Base-by-base conservation (phyloP, 345 rosid genomes). In the Ricinus communis region DNA sequence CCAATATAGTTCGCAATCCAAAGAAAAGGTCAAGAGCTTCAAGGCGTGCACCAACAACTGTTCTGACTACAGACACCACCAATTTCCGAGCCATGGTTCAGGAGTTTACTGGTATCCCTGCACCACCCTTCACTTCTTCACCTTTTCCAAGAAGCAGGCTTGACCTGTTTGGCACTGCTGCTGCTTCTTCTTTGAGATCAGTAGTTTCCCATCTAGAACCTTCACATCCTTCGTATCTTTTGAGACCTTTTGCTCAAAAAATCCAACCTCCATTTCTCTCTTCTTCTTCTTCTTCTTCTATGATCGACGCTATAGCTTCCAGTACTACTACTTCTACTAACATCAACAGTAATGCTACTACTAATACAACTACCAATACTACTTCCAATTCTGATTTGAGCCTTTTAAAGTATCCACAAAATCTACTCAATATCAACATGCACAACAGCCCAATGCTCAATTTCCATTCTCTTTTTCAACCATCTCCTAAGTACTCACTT, bases 61-160 rank as follows among this genome's bases (percentile, higher is more conserved):
- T 94, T 62, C 69, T 94, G 75, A 90, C 87, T 8, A 94, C 98
- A 54, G 97, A 94, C 75, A 94, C 97, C 50, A 76, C 87, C 41
- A 94, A 94, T 74, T 94, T 94, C 87, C 82, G 96, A 77, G 96
- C 96, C 59, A 94, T 94, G 97, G 98, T 94, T 72, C 98, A 94
- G 71, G 98, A 94, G 55, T 94, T 94, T 74, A 94, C 98, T 16
- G 98, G 97, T 13, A 94, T 94, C 62, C 98, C 98, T 49, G 82
- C 93, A 49, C 94, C 96, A 11, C 98, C 98, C 33, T 88, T 88
- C 60, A 71, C 93, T 3, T 82, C 81, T 63, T 86, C 90, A 33
- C 79, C 82, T 51, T 90, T 85, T 65, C 85, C 85, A 60, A 83
- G 84, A 74, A 82, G 81, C 73, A 82, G 98, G 46, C 84, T 91